Base-by-base conservation (phyloP, 306 rosid genomes). In the Lathyrus aphaca region DNA sequence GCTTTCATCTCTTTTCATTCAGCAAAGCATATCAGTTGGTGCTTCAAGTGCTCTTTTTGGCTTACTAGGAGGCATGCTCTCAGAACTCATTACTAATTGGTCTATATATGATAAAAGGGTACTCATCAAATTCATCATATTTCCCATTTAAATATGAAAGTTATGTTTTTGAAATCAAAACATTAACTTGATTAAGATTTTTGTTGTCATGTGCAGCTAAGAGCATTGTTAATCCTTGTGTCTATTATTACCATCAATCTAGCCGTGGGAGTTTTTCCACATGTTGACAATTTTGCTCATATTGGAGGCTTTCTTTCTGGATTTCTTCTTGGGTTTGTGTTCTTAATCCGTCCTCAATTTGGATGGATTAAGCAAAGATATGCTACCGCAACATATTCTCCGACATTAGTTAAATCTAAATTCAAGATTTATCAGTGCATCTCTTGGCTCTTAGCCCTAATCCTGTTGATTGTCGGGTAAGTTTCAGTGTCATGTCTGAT, bases 21-120 rank as follows among this genome's bases (percentile, higher is more conserved):
- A 91, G 80, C 35, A 90, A 62, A 94, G 85, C 70, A 86, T 94
- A 60, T 94, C 97, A 17, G 98, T 94, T 30, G 98, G 98, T 80
- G 98, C 98, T 71, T 94, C 98, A 23, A 97, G 98, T 79, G 97
- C 96, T 19, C 92, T 94, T 75, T 94, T 94, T 50, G 98, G 98
- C 19, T 88, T 94, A 71, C 87, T 94, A 11, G 98, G 97, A 69
- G 96, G 83, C 82, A 90, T 94, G 98, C 97, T 94, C 45, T 94
- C 97, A 40, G 98, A 94, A 82, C 97, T 94, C 68, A 87, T 94
- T 69, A 94, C 96, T 63, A 94, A 94, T 74, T 90, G 98, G 98
- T 74, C 95, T 13, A 88, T 94, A 16, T 94, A 94, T 75, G 75
- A 83, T 15, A 94, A 82, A 64, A 94, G 91, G 97, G 98, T 88